Percentiles rank a stretch among this genome's conserved stretches.
These are phyloP conservation scores for Phaeosphaeriaceae sp. DNA, from an alignment of 2,329 filamentous ascomycete species.

Conservation along the genomic window DNA sequence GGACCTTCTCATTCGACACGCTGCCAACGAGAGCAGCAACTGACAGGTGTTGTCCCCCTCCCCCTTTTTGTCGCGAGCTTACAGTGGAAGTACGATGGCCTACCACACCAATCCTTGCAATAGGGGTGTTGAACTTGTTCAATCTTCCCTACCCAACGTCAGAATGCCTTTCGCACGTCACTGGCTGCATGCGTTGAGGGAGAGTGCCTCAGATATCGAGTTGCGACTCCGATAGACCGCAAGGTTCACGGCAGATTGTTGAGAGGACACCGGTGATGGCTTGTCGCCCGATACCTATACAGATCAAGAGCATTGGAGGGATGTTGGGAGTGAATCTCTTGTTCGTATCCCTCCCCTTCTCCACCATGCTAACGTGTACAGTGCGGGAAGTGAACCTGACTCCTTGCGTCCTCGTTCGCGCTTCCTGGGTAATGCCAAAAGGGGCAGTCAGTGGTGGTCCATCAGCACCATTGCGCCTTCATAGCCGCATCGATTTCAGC, in stretches of 20 bases:
- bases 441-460: constrained; percentile 12
- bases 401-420: constrained; percentile 17
- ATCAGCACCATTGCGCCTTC: not conserved
- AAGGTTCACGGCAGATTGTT: not conserved
- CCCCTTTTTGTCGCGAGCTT: not conserved
- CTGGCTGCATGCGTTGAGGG: not conserved
- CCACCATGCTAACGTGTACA: constrained; percentile 1
- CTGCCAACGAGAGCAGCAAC: constrained; percentile 7
- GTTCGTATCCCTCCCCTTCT: not conserved
- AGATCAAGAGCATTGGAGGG: no score
- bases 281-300: not conserved
- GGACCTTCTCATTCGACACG: constrained; percentile 1
- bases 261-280: not conserved
- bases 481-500: not conserved
- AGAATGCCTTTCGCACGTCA: not conserved
- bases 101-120: not conserved
- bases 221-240: not conserved
- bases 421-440: constrained; percentile 15
- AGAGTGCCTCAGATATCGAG: not conserved
- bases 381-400: constrained; percentile 14
- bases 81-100: not conserved
- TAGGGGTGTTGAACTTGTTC: not conserved
- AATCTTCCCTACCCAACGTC: not conserved
- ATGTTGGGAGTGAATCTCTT: no score
- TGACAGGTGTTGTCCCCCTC: not conserved